Conservation (phyloP, 1,284 basidiomycete genomes). For the Leucoagaricus sp. region DNA sequence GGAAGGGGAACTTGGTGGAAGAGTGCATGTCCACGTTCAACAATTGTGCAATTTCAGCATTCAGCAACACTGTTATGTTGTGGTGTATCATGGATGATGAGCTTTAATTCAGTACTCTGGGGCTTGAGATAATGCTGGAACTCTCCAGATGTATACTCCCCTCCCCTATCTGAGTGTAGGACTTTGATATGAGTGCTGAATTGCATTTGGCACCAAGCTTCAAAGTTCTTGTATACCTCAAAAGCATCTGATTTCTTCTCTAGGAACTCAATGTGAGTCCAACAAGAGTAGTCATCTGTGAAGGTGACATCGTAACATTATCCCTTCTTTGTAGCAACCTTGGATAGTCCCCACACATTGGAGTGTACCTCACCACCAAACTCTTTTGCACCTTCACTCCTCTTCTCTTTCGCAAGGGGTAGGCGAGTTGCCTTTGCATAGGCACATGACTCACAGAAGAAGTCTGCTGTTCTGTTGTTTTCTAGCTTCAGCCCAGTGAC, state of each 20-base stretch:
- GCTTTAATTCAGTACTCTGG: slow-evolving; percentile 27
- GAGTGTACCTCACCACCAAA: slow-evolving; percentile 23
- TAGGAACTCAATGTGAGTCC: slow-evolving; percentile 27
- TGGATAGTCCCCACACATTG: slow-evolving; percentile 37
- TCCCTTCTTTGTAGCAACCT: slow-evolving; percentile 21
- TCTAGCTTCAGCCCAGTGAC: slow-evolving; percentile 32
- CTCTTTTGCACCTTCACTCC: background rate
- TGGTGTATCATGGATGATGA: slow-evolving; percentile 35
- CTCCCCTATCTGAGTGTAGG: slow-evolving; percentile 37
- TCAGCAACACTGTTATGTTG: slow-evolving; percentile 38
- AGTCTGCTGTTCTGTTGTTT: slow-evolving; percentile 23
- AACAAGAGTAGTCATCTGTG: slow-evolving; percentile 29
- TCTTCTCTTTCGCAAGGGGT: background rate
- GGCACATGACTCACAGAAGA: slow-evolving; percentile 24
- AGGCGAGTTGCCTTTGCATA: background rate
- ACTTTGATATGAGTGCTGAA: slow-evolving; percentile 26
- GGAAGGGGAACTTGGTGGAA: slow-evolving; percentile 23
- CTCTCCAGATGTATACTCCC: slow-evolving; percentile 32
- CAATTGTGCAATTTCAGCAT: slow-evolving; percentile 29
- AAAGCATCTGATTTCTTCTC: slow-evolving; percentile 28
- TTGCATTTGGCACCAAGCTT: slow-evolving; percentile 31
- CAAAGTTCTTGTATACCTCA: slow-evolving; percentile 26
- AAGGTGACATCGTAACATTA: slow-evolving; percentile 32
- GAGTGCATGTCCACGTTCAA: slow-evolving; percentile 31
- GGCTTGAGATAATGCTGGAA: slow-evolving; percentile 28